These are phyloP conservation scores for Porphyra umbilicalis DNA, from an alignment of 31 red algal species.

Conservation along the genomic window DNA sequence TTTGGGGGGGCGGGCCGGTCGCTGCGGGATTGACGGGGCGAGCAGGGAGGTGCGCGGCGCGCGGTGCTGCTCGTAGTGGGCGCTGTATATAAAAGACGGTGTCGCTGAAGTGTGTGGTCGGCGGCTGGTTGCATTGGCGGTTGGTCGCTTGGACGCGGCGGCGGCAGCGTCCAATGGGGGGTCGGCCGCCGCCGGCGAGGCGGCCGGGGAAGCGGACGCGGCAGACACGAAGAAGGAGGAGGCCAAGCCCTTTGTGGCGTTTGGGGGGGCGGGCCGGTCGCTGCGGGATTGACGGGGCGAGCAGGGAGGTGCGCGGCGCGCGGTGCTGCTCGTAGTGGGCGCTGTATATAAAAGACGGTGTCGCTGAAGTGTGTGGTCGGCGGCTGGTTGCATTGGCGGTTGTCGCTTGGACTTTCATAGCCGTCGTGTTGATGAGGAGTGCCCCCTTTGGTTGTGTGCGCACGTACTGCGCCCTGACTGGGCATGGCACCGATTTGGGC, in stretches of 20 bases:
- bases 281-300: conserved; percentile 14
- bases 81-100: not conserved
- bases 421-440: too few species aligned
- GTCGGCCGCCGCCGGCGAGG: not conserved
- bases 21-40: conserved; percentile 14
- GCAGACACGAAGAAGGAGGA: conserved; percentile 15
- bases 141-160: too few species aligned
- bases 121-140: too few species aligned
- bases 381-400: too few species aligned
- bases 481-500: too few species aligned
- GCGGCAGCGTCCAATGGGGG: not conserved
- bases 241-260: conserved; percentile 49
- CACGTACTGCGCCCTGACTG: too few species aligned
- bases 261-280: conserved; percentile 42
- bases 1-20: conserved; percentile 50
- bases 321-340: not conserved
- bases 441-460: too few species aligned
- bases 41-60: not conserved
- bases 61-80: not conserved
- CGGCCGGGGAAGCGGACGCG: not conserved
- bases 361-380: too few species aligned
- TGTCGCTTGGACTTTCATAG: too few species aligned
- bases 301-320: not conserved
- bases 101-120: too few species aligned
- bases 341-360: not conserved